Base-by-base conservation (phyloP, 2,329 filamentous ascomycete genomes). In the Lachnellula suecica region DNA sequence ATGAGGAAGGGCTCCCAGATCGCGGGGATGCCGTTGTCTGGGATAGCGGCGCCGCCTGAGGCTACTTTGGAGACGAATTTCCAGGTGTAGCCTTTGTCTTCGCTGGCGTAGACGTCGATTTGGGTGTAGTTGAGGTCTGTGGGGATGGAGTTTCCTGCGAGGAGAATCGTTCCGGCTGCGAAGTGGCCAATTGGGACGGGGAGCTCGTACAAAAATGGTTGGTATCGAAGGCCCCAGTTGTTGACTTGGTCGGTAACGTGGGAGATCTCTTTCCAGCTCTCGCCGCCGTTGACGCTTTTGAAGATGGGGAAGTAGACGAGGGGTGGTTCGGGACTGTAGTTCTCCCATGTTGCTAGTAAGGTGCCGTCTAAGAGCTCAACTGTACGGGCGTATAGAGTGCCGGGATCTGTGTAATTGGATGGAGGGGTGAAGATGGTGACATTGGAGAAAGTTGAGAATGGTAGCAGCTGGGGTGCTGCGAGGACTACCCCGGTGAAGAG, bases 1-100 rank as follows among this genome's bases (percentile, higher is more conserved):
- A 82, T 64, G 38, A 89, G 69, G 66, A 86, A 88, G 0, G 87
- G 87, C 66, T 90, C 87, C 87, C 87, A 90, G 19, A 90, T 82
- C 0, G 85, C 84, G 0, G 83, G 86, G 34, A 83, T 66, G 1
- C 83, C 85, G 62, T 89, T 87, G 62, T 66, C 44, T 17, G 81
- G 77, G 3, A 85, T 79, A 0, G 72, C 62, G 2, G 85, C 84
- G 43, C 75, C 74, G 29, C 86, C 87, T 2, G 73, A 70, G 1
- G 85, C 85, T 41, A 89, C 79, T 58, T 83, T 78, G 53, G 80
- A 84, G 47, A 88, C 78, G 59, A 88, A 89, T 24, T 79, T 71
- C 87, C 86, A 90, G 1, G 78, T 84, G 29, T 69, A 60, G 6
- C 85, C 87, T 10, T 62, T 52, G 63, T 90, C 83, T 7, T 66